Evolutionary conservation across 2,329 filamentous ascomycete genomes (phyloP).

Genomic region (Xylaria sp.): DNA sequence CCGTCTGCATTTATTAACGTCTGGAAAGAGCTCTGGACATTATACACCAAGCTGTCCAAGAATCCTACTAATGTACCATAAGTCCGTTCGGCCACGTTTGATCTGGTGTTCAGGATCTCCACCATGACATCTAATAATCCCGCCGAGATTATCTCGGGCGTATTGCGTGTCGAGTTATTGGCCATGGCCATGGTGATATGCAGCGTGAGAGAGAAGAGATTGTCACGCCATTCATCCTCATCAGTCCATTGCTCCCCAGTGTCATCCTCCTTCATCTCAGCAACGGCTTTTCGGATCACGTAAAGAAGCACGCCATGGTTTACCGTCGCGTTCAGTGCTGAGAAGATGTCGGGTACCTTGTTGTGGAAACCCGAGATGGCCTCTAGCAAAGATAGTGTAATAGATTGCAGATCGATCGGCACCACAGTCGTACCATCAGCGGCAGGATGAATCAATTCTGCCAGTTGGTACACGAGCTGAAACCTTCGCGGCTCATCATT

Average conservation of each 20-base stretch:
- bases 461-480: slow-evolving; percentile 89
- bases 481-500: slow-evolving; percentile 85
- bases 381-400: slow-evolving; percentile 80
- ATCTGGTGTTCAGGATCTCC: slow-evolving; percentile 83
- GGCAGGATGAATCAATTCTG: slow-evolving; percentile 86
- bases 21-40: slow-evolving; percentile 81
- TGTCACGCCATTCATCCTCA: slow-evolving; percentile 86
- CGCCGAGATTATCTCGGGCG: slow-evolving; percentile 78
- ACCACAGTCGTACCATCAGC: slow-evolving; percentile 68
- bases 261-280: slow-evolving; percentile 69
- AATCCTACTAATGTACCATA: slow-evolving; percentile 85
- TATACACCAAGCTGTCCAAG: slow-evolving; percentile 85
- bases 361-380: slow-evolving; percentile 79
- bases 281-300: slow-evolving; percentile 85
- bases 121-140: slow-evolving; percentile 89
- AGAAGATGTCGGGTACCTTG: slow-evolving; percentile 79
- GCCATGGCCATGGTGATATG: slow-evolving; percentile 75
- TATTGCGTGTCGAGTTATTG: slow-evolving; percentile 39
- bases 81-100: slow-evolving; percentile 77
- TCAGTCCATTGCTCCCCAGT: slow-evolving; percentile 64
- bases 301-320: slow-evolving; percentile 96
- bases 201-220: slow-evolving; percentile 83
- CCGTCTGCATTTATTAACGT: slow-evolving; percentile 81
- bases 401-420: slow-evolving; percentile 77
- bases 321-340: slow-evolving; percentile 91